A percentile compares a stretch with the other conserved stretches of the same genome.
phyloP scores from a whole-genome alignment of 2,329 filamentous ascomycete species.

The Botrytis tulipae region DNA sequence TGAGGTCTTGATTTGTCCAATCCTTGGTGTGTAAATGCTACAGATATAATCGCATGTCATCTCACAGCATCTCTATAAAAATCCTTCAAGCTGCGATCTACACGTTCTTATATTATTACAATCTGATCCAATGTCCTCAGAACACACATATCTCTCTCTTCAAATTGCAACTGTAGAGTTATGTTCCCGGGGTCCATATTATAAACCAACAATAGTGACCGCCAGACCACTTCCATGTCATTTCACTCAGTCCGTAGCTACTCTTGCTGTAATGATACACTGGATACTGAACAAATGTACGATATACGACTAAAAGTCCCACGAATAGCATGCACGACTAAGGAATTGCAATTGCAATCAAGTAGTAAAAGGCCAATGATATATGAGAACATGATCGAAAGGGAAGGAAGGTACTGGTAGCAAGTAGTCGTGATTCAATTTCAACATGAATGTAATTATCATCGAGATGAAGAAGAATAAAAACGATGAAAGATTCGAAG shows the following conservation, averaged over 20 bases:
- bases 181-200: fast-evolving
- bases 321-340: neutral
- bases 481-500: neutral
- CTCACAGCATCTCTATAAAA: neutral
- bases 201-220: neutral
- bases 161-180: neutral
- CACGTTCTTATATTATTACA: neutral
- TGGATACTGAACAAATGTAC: neutral
- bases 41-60: neutral
- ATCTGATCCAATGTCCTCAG: neutral
- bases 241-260: neutral
- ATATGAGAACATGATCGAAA: neutral
- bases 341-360: neutral
- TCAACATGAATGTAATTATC: no score
- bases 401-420: no score
- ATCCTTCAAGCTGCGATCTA: neutral
- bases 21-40: neutral
- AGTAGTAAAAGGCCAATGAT: neutral
- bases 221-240: neutral
- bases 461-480: neutral
- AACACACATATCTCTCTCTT: neutral
- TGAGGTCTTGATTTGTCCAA: neutral
- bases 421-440: neutral
- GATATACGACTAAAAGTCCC: neutral
- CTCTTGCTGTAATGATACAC: neutral